Evolutionary conservation across 345 rosid genomes (phyloP).

Genomic region (Arabidopsis suecica): DNA sequence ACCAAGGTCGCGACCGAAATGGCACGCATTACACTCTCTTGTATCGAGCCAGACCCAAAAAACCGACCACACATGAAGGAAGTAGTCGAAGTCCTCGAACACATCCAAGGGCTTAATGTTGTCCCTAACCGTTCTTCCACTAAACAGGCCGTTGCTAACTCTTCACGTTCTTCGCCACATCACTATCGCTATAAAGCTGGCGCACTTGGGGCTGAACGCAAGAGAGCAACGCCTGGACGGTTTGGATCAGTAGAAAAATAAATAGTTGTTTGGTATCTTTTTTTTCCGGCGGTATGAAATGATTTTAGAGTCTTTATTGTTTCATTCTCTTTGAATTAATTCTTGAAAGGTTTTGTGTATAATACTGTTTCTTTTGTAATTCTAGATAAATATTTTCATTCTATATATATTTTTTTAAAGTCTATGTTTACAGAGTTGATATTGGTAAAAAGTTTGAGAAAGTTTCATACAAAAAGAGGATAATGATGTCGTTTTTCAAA

Average conservation of each 20-base stretch:
- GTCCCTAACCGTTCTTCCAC: slow-evolving; percentile 11
- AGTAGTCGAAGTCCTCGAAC: slow-evolving; percentile 49
- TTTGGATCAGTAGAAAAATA: not conserved
- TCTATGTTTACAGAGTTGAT: too few relatives aligned
- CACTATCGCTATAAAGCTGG: slow-evolving; percentile 36
- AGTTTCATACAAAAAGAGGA: too few relatives aligned
- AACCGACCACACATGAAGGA: slow-evolving; percentile 73
- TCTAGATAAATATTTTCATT: too few relatives aligned
- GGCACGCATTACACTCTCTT: slow-evolving; percentile 54
- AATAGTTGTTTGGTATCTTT: not conserved
- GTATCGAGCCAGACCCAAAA: slow-evolving; percentile 62
- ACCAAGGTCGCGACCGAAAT: slow-evolving; percentile 48
- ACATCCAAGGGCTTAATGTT: slow-evolving; percentile 21
- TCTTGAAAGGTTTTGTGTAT: not conserved
- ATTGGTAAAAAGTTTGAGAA: too few relatives aligned
- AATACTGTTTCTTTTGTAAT: too few relatives aligned
- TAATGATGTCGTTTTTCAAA: too few relatives aligned
- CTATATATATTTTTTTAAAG: too few relatives aligned
- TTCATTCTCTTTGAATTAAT: not conserved
- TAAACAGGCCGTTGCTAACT: slow-evolving; percentile 1
- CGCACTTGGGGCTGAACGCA: not conserved
- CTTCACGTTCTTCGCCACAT: slow-evolving; percentile 21
- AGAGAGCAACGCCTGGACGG: not conserved
- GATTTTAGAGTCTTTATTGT: not conserved
- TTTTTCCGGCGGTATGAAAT: not conserved